These are phyloP conservation scores for Buddleja alternifolia DNA, from an alignment of 257 asterid species.

Conservation along the genomic window DNA sequence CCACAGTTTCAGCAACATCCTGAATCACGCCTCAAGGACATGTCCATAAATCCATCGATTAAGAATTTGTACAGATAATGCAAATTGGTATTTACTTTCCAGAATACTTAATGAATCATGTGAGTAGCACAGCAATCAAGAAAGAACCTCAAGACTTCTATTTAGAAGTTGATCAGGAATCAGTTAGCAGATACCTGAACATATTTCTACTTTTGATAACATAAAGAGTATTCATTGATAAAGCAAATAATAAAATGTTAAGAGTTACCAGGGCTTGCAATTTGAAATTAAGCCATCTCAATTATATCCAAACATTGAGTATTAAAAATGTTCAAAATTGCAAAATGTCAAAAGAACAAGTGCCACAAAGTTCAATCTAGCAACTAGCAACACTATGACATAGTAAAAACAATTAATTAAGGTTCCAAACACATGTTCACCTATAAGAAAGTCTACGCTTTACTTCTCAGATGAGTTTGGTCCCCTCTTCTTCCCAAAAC, in stretches of 20 bases:
- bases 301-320: neutral
- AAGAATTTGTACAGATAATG: neutral
- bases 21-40: neutral
- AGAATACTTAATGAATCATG: too few relatives aligned
- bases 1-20: neutral
- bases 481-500: conserved; percentile 87
- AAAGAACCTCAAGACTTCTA: neutral
- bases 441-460: conserved; percentile 23
- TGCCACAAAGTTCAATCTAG: neutral
- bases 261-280: neutral
- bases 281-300: conserved; percentile 1
- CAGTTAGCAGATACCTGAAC: neutral
- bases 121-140: neutral
- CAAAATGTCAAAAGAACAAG: neutral
- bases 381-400: conserved; percentile 25
- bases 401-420: conserved; percentile 19
- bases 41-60: neutral
- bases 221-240: neutral
- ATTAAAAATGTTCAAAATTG: conserved; percentile 4
- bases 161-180: neutral
- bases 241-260: neutral
- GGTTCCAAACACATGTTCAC: conserved; percentile 20
- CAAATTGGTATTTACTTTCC: neutral
- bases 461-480: conserved; percentile 88
- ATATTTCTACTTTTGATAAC: neutral